Conservation (phyloP, 164 flowering plant species). For the Chloranthus sessilifolius region DNA sequence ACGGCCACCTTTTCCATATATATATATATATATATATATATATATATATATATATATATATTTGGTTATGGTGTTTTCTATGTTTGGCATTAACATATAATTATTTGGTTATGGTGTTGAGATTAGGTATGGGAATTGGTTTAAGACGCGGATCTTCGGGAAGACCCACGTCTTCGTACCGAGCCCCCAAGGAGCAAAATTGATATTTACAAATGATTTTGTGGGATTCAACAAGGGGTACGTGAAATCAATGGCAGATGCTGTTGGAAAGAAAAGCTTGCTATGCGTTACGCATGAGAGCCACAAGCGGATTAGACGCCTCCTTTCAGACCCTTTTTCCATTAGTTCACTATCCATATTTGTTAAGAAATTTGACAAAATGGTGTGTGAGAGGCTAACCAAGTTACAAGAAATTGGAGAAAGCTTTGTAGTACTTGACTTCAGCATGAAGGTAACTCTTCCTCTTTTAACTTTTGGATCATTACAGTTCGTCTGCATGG, state of each 20-base stretch:
- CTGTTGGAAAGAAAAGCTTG: constrained; percentile 45
- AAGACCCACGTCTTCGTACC: constrained; percentile 52
- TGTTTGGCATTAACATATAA: too few species aligned
- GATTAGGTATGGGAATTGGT: constrained; percentile 50
- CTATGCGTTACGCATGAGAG: constrained; percentile 45
- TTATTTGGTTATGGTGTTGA: too few species aligned
- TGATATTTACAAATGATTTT: constrained; percentile 32
- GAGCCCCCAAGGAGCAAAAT: constrained; percentile 36
- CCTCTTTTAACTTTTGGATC: too few species aligned
- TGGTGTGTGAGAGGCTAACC: constrained; percentile 24
- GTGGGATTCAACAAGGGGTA: constrained; percentile 48
- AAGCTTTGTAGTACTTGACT: constrained; percentile 34
- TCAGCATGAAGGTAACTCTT: constrained; percentile 39
- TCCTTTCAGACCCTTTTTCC: constrained; percentile 31
- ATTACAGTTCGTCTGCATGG: too few species aligned
- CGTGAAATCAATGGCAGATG: constrained; percentile 38
- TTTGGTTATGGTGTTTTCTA: too few species aligned
- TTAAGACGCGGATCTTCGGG: constrained; percentile 48
- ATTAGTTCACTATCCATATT: constrained; percentile 19
- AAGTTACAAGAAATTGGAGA: constrained; percentile 24
- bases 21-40: background rate
- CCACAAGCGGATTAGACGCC: constrained; percentile 40
- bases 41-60: too few species aligned
- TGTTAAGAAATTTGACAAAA: constrained; percentile 35
- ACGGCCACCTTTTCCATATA: background rate